Base-by-base conservation (phyloP, 73 alveolate genomes). In the Paramecium biaurelia region DNA sequence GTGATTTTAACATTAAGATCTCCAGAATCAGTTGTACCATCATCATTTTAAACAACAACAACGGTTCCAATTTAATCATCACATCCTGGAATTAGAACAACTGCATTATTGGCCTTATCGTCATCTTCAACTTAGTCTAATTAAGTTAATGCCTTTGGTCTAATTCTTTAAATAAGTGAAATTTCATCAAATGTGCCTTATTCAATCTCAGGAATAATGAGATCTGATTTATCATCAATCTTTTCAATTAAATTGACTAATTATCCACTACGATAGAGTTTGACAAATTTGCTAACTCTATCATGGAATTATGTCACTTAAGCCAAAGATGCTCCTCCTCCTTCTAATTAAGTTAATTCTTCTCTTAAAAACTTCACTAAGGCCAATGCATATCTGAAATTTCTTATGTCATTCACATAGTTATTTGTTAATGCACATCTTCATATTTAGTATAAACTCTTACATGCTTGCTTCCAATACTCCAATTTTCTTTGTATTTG, bases 31-130 rank as follows among this genome's bases (percentile, higher is more conserved):
- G 76, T 43, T 11, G 76, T 41, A 43, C 72, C 90, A 45, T 79
- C 90, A 24, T 26, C 70, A 47, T 79, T 79, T 79, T 79, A 24
- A 10, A 79, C 90, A 10, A 79, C 90, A 9, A 79, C 90, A 4
- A 79, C 90, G 1, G 90, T 79, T 23, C 74, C 74, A 43, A 79
- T 41, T 10, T 21, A 79, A 42, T 45, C 32, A 79, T 79, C 90
- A 43, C 90, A 79, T 11, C 72, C 72, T 23, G 90, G 90, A 79
- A 79, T 79, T 18, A 79, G 74, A 42, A 79, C 90, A 45, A 79
- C 90, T 79, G 90, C 70, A 79, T 79, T 79, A 45, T 79, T 63
- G 0, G 76, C 45, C 7, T 79, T 41, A 79, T 32, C 45, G 14
- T 43, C 70, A 79, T 53, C 37, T 10, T 41, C 63, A 21, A 21